These are phyloP conservation scores for Colletotrichum zoysiae DNA, from an alignment of 2,329 filamentous ascomycete genomes.

Conservation along the genomic window DNA sequence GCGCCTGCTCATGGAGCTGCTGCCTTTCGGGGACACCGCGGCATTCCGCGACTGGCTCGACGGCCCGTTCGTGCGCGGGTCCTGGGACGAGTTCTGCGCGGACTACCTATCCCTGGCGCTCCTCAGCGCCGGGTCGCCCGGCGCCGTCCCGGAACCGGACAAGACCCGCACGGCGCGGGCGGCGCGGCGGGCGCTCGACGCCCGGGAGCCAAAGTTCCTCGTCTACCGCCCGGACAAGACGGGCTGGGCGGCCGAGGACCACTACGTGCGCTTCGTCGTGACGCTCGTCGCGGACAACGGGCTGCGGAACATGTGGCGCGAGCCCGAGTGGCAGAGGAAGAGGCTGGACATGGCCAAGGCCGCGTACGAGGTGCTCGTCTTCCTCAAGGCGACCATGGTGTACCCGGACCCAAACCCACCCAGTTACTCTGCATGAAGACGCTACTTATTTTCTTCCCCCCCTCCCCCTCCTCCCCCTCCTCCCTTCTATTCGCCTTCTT, in stretches of 20 bases:
- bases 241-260: constrained; percentile 53
- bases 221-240: constrained; percentile 54
- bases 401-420: constrained; percentile 46
- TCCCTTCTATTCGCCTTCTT: neutral
- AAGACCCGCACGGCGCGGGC: constrained; percentile 49
- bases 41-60: constrained; percentile 54
- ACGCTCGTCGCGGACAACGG: constrained; percentile 52
- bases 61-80: constrained; percentile 49
- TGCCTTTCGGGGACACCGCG: constrained; percentile 51
- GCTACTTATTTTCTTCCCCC: neutral
- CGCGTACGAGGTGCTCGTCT: constrained; percentile 54
- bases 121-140: constrained; percentile 5
- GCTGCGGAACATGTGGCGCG: constrained; percentile 50
- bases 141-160: constrained; percentile 49
- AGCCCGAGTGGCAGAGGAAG: constrained; percentile 50
- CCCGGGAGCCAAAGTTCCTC: constrained; percentile 48
- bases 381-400: constrained; percentile 46
- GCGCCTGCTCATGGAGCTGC: constrained; percentile 55
- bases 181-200: constrained; percentile 50
- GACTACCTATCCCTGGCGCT: constrained; percentile 48
- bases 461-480: too few relatives aligned
- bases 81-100: constrained; percentile 54
- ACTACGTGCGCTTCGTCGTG: constrained; percentile 55
- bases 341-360: constrained; percentile 50
- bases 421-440: constrained; percentile 44